Base-by-base conservation (phyloP, 805 yeast species). In the Lipomyces sp. region DNA sequence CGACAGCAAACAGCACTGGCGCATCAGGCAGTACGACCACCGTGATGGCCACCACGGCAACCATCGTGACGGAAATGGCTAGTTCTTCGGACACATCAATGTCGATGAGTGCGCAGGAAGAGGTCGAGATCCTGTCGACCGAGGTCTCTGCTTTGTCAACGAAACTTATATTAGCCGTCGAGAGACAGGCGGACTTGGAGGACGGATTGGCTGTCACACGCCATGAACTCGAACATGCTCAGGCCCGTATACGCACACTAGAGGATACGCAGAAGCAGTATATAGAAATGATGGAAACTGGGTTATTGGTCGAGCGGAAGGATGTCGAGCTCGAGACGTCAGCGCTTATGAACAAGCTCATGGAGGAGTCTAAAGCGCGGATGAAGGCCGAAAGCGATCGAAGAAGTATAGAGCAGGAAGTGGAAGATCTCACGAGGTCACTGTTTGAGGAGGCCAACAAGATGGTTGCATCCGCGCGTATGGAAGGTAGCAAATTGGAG, bases 391-490 rank as follows among this genome's bases (percentile, higher is more conserved):
- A 87, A 70, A 79, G 78, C 10, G 90, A 88, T 71, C 87, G 85
- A 18, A 80, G 83, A 57, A 82, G 83, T 65, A 77, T 91, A 60
- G 85, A 88, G 68, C 85, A 82, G 39, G 97, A 91, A 75, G 89
- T 91, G 48, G 95, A 90, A 74, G 96, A 90, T 51, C 78, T 91
- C 57, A 85, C 92, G 0, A 90, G 88, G 1, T 86, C 92, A 0
- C 78, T 91, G 39, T 91, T 91, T 74, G 89, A 86, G 69, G 95
- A 92, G 74, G 97, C 97, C 13, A 91, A 91, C 75, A 83, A 84
- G 59, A 90, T 90, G 90, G 97, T 91, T 5, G 86, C 89, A 59
- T 84, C 86, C 70, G 96, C 96, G 0, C 84, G 90, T 69, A 81
- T 84, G 65, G 89, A 86, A 66, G 84, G 87, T 4, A 83, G 87